These are phyloP conservation scores for Phoma sp. DNA, from an alignment of 2,329 filamentous ascomycete genomes.

Conservation along the genomic window DNA sequence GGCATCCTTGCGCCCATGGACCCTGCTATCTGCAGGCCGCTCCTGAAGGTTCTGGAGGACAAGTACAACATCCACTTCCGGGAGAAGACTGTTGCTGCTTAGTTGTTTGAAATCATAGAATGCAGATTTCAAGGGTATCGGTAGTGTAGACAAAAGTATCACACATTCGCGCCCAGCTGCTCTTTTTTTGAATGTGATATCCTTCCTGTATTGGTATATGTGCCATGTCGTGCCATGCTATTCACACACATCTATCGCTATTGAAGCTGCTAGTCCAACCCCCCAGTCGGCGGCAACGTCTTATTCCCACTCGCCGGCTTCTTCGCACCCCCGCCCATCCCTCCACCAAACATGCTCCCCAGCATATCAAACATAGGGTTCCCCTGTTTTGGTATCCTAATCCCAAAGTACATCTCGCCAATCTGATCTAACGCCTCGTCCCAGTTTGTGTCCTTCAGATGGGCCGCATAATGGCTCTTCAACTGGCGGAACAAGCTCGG, in stretches of 20 bases:
- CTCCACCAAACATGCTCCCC: conserved; percentile 89
- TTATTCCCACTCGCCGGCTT: conserved; percentile 54
- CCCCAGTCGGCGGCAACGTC: conserved; percentile 39
- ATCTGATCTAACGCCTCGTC: conserved; percentile 81
- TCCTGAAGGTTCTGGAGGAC: conserved; percentile 80
- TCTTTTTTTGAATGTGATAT: background rate
- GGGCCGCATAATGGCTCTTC: conserved; percentile 77
- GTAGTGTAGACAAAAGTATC: conserved; percentile 30
- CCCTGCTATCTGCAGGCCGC: conserved; percentile 72
- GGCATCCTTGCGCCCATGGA: conserved; percentile 81
- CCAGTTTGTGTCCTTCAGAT: conserved; percentile 84
- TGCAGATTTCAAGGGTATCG: conserved; percentile 10
- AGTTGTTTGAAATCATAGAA: conserved; percentile 15
- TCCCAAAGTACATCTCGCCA: conserved; percentile 96
- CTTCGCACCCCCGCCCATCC: conserved; percentile 60
- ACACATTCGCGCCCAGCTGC: conserved; percentile 1
- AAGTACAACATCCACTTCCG: conserved; percentile 77
- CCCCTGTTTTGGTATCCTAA: conserved; percentile 84
- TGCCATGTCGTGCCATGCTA: background rate
- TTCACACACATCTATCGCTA: background rate
- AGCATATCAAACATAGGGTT: conserved; percentile 99
- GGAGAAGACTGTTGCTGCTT: conserved; percentile 65
- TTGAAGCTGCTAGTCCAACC: conserved; percentile 36
- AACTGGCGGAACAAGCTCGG: conserved; percentile 82
- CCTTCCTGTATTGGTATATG: background rate